Conservation (phyloP, 495 filamentous ascomycete species). For the Penicillium turbatum region DNA sequence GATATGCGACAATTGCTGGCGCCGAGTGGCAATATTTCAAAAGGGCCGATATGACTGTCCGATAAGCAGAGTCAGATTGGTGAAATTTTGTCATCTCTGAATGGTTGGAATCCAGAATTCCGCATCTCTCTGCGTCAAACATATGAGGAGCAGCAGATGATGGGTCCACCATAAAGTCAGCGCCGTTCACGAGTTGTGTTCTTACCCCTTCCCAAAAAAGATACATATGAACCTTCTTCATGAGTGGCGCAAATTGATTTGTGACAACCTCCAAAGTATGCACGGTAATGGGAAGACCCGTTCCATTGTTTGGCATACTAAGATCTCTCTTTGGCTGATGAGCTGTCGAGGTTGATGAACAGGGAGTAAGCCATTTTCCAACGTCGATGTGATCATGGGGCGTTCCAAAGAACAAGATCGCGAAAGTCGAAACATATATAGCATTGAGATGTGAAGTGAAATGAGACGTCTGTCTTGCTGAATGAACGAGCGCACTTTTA, state of each 20-base stretch:
- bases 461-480: slow-evolving; percentile 17
- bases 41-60: slow-evolving; percentile 1
- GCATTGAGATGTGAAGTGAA: slow-evolving; percentile 23
- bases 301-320: not conserved
- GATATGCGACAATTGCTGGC: not conserved
- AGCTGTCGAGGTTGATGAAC: not conserved
- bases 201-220: slow-evolving; percentile 36
- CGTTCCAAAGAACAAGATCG: slow-evolving; percentile 31
- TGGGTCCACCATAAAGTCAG: not conserved
- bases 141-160: slow-evolving; percentile 1
- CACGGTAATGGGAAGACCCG: not conserved
- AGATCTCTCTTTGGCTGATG: not conserved
- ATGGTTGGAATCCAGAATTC: not conserved
- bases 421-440: slow-evolving; percentile 27
- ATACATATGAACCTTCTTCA: slow-evolving; percentile 33
- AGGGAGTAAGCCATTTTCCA: slow-evolving; percentile 8
- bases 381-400: slow-evolving; percentile 22
- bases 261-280: slow-evolving; percentile 32
- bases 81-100: slow-evolving; percentile 1
- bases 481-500: slow-evolving; percentile 29
- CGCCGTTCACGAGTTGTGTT: slow-evolving; percentile 2
- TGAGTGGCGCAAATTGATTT: slow-evolving; percentile 35
- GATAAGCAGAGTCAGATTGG: not conserved
- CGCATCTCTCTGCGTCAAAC: not conserved
- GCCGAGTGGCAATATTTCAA: not conserved